phyloP scores from a whole-genome alignment of 2,329 filamentous ascomycete species.

The Penicillium concentricum region DNA sequence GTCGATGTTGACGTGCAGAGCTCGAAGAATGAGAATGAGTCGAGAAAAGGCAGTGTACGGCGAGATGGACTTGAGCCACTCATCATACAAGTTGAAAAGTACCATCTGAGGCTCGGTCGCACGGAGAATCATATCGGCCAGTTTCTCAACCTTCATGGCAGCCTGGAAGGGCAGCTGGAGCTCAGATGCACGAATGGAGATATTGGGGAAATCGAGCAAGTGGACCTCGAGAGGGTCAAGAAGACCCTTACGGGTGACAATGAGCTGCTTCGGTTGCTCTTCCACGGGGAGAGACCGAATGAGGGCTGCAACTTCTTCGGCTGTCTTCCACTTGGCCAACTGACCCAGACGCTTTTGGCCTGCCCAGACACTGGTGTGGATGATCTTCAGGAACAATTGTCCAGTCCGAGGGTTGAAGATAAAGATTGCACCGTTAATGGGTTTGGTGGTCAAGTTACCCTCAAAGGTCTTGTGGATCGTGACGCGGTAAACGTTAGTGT shows the following conservation, averaged over 20 bases:
- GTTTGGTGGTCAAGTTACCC: conserved; percentile 97
- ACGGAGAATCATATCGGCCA: conserved; percentile 97
- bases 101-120: conserved; percentile 99
- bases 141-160: conserved; percentile 99
- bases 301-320: conserved; percentile 96
- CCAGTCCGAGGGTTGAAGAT: conserved; percentile 99
- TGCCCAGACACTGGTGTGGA: conserved; percentile 98
- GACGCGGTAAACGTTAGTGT: conserved; percentile 98
- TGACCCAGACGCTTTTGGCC: conserved; percentile 99
- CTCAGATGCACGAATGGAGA: conserved; percentile 96
- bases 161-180: conserved; percentile 97
- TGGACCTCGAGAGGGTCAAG: conserved; percentile 97
- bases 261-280: conserved; percentile 97
- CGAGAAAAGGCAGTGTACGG: conserved; percentile 98
- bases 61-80: conserved; percentile 97
- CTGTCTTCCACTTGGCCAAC: conserved; percentile 98
- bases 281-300: conserved; percentile 95
- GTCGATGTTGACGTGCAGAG: conserved; percentile 95
- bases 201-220: conserved; percentile 96
- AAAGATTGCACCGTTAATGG: conserved; percentile 99
- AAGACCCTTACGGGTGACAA: conserved; percentile 95
- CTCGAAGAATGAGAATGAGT: conserved; percentile 87
- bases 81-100: conserved; percentile 96
- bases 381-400: conserved; percentile 97
- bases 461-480: conserved; percentile 99